Evolutionary conservation across 768 basidiomycete genomes (phyloP).

Genomic region (Pleurotus ostreatus): DNA sequence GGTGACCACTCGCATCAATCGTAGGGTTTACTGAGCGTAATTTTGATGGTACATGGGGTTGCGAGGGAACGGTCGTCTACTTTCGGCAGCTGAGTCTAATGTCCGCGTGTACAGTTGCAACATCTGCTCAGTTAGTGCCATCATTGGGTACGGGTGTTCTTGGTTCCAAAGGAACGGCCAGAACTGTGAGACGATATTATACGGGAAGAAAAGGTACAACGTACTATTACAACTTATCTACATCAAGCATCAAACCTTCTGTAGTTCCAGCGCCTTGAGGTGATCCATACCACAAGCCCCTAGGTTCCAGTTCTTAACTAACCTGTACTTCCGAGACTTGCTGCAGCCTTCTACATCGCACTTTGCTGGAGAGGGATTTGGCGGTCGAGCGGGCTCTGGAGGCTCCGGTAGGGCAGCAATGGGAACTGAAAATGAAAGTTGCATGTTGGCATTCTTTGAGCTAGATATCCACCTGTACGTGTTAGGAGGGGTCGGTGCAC

Average conservation of each 20-base stretch:
- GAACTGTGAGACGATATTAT: no score
- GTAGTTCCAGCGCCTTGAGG: slow-evolving; percentile 48
- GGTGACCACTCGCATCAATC: no score
- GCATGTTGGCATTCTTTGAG: slow-evolving; percentile 35
- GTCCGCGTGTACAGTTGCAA: no score
- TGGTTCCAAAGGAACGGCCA: no score
- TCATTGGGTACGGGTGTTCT: no score
- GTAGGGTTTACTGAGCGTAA: no score
- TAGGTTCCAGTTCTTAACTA: slow-evolving; percentile 56
- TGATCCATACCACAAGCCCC: slow-evolving; percentile 70
- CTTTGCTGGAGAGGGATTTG: slow-evolving; percentile 14
- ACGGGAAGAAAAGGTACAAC: no score
- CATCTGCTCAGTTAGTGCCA: no score
- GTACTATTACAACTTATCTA: no score
- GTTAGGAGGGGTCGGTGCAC: background rate
- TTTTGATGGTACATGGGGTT: no score
- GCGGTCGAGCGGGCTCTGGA: slow-evolving; percentile 8
- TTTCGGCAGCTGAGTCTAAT: no score
- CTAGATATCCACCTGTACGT: slow-evolving; percentile 77
- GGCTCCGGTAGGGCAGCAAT: slow-evolving; percentile 13
- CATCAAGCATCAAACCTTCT: background rate
- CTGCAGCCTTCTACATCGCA: slow-evolving; percentile 63
- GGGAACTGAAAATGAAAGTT: slow-evolving; percentile 55
- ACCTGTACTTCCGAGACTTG: slow-evolving; percentile 54
- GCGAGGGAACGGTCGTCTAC: no score